Conservation (phyloP, 148 eudicot genomes). For the Polygonum maritimum region DNA sequence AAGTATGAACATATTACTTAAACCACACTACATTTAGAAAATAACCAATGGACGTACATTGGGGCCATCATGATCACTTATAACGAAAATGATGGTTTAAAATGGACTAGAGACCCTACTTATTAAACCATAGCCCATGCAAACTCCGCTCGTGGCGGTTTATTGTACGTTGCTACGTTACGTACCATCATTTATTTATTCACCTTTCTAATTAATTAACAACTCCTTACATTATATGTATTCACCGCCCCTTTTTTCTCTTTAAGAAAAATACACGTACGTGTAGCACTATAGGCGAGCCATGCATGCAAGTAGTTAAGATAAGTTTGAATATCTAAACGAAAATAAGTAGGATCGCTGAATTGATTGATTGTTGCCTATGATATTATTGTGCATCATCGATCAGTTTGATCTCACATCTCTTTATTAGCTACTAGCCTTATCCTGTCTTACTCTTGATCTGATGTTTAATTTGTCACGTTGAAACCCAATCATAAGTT, state of each 20-base stretch:
- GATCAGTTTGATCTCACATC: not conserved
- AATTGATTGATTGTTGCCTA: not conserved
- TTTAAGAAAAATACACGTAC: not conserved
- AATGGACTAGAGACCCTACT: not conserved
- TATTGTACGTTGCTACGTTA: not conserved
- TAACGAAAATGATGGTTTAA: conserved; percentile 2
- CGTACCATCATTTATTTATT: not conserved
- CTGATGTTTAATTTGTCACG: not conserved
- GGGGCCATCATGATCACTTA: not conserved
- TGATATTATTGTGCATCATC: not conserved
- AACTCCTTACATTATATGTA: not conserved
- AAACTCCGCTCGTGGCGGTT: not conserved
- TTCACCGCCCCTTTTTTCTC: not conserved
- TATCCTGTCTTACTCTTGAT: not conserved
- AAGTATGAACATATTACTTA: not conserved
- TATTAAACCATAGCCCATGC: not conserved
- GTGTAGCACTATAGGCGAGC: not conserved
- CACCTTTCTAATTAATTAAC: not conserved
- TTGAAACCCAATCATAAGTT: not conserved
- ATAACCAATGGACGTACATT: not conserved
- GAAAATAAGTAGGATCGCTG: no score
- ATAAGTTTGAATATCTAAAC: not conserved
- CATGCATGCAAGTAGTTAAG: not conserved
- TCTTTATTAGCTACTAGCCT: not conserved
- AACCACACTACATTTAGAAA: no score